phyloP scores from a whole-genome alignment of 2,329 filamentous ascomycete species.

The Colletotrichum sp. region DNA sequence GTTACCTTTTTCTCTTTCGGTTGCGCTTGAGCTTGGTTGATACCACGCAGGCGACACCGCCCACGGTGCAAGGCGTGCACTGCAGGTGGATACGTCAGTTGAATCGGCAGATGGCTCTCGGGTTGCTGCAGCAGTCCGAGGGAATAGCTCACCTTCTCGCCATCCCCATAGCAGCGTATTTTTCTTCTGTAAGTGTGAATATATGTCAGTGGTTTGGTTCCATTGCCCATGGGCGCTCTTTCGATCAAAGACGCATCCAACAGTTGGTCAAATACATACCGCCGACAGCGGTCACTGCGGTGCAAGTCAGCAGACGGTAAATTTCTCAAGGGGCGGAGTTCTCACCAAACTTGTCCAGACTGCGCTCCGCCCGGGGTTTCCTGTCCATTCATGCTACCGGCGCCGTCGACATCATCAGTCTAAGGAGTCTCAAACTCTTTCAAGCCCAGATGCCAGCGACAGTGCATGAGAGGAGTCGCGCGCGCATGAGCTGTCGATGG shows the following conservation, averaged over 20 bases:
- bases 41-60: background rate
- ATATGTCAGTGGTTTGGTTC: background rate
- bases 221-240: background rate
- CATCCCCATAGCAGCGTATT: constrained; percentile 15
- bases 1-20: constrained; percentile 16
- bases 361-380: background rate
- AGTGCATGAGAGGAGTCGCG: background rate
- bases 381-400: background rate
- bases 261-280: background rate
- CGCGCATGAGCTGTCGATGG: background rate
- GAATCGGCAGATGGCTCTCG: background rate
- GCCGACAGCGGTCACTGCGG: constrained; percentile 6
- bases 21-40: constrained; percentile 16
- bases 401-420: background rate
- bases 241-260: background rate
- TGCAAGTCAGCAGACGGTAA: background rate
- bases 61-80: constrained; percentile 4
- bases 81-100: background rate
- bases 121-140: too few relatives aligned
- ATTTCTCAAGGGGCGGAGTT: background rate
- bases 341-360: constrained; percentile 13
- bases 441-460: background rate
- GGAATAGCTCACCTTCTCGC: constrained; percentile 1
- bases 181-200: background rate
- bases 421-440: too few relatives aligned